Evolutionary conservation across 2,329 filamentous ascomycete genomes (phyloP), one percentile per base, ranked within the genome.

Genomic region (Colletotrichum falcatum): DNA sequence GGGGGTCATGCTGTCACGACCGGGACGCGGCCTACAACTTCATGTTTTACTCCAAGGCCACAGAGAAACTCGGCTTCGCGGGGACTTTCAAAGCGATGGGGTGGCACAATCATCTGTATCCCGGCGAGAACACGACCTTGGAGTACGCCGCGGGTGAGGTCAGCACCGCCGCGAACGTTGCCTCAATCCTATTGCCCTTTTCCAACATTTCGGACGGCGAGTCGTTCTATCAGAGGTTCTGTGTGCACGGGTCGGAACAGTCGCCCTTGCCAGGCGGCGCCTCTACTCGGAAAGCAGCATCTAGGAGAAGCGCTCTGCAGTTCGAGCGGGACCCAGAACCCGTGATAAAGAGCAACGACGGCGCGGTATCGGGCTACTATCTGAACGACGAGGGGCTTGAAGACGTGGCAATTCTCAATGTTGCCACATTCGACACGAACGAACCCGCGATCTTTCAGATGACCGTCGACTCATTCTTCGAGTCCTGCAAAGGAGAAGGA

Each of bases 401-500:
- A 6, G 75, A 81, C 62, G 77, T 80, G 1, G 79, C 79, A 2
- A 78, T 81, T 26, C 72, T 79, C 14, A 72, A 73, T 5, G 65
- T 79, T 5, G 64, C 72, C 9, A 68, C 58, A 7, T 81, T 81
- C 48, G 76, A 23, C 71, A 61, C 33, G 53, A 53, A 71, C n/a
- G n/a, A 23, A 76, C 70, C 44, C 69, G 76, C 3, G 30, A 77
- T 80, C 55, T 77, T 83, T 49, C 75, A 78, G 49, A 70, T 78
- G 18, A 78, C 79, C 16, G 71, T 77, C 1, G 60, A 73, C 33
- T n/a, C 60, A 1, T 79, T 78, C 66, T 70, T 78, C 12, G 61
- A 37, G 18, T 37, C 58, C 14, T 76, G 74, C 37, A 82, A 82
- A 64, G 79, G 80, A 8, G 83, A 82, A 1, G 86, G 85, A 70